These are phyloP conservation scores for Catharanthus roseus DNA, from an alignment of 257 asterid species.

Conservation along the genomic window DNA sequence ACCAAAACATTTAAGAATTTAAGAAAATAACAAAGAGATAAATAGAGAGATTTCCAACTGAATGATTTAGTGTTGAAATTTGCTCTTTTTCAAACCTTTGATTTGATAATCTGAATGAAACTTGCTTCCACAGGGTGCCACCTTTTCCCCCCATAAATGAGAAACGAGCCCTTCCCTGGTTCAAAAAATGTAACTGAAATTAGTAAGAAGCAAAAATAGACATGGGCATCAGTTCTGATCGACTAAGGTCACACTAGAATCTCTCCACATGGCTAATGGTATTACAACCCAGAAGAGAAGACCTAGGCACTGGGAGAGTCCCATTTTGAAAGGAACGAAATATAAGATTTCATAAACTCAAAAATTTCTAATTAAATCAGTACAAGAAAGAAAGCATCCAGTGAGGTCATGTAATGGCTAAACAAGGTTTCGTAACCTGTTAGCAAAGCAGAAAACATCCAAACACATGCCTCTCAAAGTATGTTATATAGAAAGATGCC, in stretches of 20 bases:
- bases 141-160: conserved; percentile 98
- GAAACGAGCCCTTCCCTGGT: conserved; percentile 97
- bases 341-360: background rate
- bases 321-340: background rate
- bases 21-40: too few relatives aligned
- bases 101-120: conserved; percentile 55
- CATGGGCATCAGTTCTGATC: background rate
- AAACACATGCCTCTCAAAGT: background rate
- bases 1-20: background rate
- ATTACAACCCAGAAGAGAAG: background rate
- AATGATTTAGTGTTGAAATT: conserved; percentile 2
- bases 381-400: background rate
- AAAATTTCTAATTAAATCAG: background rate
- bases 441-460: background rate
- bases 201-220: background rate
- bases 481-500: background rate
- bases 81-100: conserved; percentile 43
- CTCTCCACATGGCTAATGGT: background rate
- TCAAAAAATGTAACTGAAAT: background rate
- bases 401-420: too few relatives aligned
- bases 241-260: background rate
- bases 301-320: background rate
- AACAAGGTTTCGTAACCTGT: too few relatives aligned
- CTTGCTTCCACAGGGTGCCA: conserved; percentile 87
- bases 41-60: background rate